These are phyloP conservation scores for Aspergillus sp. DNA, from an alignment of 2,329 filamentous ascomycete genomes.

Conservation along the genomic window DNA sequence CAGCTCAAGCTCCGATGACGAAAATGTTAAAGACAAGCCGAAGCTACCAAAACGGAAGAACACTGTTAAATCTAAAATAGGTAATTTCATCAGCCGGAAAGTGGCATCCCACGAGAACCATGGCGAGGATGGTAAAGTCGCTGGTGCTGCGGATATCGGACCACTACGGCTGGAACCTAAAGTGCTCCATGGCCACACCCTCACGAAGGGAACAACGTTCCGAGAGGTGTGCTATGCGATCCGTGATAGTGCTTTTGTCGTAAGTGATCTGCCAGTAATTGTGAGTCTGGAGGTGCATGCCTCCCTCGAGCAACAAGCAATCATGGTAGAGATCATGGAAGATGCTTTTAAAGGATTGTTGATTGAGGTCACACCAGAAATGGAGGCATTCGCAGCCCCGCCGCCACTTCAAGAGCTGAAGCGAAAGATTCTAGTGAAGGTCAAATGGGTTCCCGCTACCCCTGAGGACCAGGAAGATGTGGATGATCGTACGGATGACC, in stretches of 20 bases:
- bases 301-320: conserved; percentile 75
- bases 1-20: conserved; percentile 25
- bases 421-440: conserved; percentile 81
- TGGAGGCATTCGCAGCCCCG: conserved; percentile 53
- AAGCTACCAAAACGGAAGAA: conserved; percentile 23
- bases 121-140: neutral
- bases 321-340: conserved; percentile 93
- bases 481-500: conserved; percentile 16
- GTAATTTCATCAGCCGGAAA: conserved; percentile 23
- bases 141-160: conserved; percentile 4
- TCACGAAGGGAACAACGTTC: conserved; percentile 84
- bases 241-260: conserved; percentile 72
- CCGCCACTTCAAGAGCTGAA: conserved; percentile 70
- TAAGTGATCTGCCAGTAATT: conserved; percentile 77
- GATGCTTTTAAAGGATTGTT: conserved; percentile 79
- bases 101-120: conserved; percentile 3
- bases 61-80: conserved; percentile 23
- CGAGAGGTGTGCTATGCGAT: conserved; percentile 82
- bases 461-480: conserved; percentile 29
- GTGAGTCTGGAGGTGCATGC: conserved; percentile 92
- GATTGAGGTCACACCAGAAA: conserved; percentile 63
- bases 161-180: conserved; percentile 64
- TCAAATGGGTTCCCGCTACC: conserved; percentile 62
- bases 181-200: conserved; percentile 82
- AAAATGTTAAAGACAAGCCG: conserved; percentile 21